A percentile compares a stretch with the other conserved stretches of the same genome.
Evolutionary conservation across 129 eudicot species (phyloP).

Genomic region (Pittosporum tobira): DNA sequence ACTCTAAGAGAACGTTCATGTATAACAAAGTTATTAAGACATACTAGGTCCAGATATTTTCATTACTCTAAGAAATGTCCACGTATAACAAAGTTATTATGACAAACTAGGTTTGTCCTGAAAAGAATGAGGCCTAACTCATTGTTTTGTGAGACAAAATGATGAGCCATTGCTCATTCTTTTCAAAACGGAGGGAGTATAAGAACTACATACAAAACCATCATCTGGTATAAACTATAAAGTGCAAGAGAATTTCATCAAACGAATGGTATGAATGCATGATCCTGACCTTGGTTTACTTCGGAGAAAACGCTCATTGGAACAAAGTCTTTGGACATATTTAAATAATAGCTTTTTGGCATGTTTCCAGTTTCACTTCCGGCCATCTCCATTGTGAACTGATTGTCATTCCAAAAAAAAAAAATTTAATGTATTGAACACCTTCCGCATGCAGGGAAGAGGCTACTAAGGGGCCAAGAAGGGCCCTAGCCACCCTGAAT

Average conservation of each 20-base stretch:
- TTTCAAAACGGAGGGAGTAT: too few species aligned
- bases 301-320: conserved; percentile 81
- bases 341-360: conserved; percentile 71
- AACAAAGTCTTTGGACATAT: conserved; percentile 82
- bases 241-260: not conserved
- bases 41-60: not conserved
- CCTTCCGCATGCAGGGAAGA: too few species aligned
- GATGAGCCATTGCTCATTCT: too few species aligned
- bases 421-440: too few species aligned
- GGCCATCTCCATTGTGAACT: conserved; percentile 88
- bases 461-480: too few species aligned
- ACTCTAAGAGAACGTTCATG: too few species aligned
- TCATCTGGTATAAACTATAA: not conserved
- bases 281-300: conserved; percentile 46
- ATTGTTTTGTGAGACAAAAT: too few species aligned
- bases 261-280: not conserved
- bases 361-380: conserved; percentile 37
- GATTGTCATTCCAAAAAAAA: conserved; percentile 7
- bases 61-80: too few species aligned
- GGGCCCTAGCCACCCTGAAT: too few species aligned
- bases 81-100: not conserved
- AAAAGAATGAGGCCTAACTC: too few species aligned
- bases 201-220: not conserved
- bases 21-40: not conserved
- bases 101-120: not conserved